Conservation (phyloP, 768 basidiomycete genomes). For the Boletus sp. region DNA sequence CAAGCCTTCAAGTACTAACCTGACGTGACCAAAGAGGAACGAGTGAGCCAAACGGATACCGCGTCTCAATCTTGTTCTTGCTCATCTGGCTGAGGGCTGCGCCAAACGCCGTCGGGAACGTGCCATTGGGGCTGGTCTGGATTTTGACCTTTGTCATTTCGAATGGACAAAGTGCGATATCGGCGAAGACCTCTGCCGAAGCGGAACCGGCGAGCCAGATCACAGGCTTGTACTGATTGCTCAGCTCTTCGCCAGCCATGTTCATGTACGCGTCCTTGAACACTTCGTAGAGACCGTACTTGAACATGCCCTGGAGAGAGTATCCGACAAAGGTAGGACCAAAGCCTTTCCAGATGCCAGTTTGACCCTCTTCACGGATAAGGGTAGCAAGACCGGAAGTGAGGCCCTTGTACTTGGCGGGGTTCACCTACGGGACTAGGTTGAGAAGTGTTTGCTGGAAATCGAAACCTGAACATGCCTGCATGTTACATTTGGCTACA, state of each 20-base stretch:
- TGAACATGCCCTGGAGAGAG: slow-evolving; percentile 96
- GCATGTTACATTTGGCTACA: slow-evolving; percentile 92
- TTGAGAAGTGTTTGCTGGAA: neutral
- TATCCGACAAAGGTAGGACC: slow-evolving; percentile 93
- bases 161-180: slow-evolving; percentile 92
- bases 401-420: slow-evolving; percentile 71
- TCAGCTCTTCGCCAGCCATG: slow-evolving; percentile 78
- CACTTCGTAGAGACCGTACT: slow-evolving; percentile 52
- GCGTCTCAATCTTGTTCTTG: slow-evolving; percentile 63
- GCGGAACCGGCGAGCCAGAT: slow-evolving; percentile 96
- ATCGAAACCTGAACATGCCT: slow-evolving; percentile 44
- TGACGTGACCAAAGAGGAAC: slow-evolving; percentile 88
- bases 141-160: slow-evolving; percentile 95
- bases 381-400: slow-evolving; percentile 59
- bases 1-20: slow-evolving; percentile 37
- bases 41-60: slow-evolving; percentile 83
- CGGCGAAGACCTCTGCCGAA: slow-evolving; percentile 94
- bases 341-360: slow-evolving; percentile 92
- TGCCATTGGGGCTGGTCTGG: slow-evolving; percentile 71
- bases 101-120: slow-evolving; percentile 76
- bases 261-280: slow-evolving; percentile 89
- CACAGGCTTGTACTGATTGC: slow-evolving; percentile 78
- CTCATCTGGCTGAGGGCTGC: slow-evolving; percentile 73
- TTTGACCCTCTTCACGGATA: slow-evolving; percentile 76
- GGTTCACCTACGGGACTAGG: slow-evolving; percentile 57